Evolutionary conservation across 208 protist species (phyloP), one percentile per base, ranked within the genome.

Genomic region (Porcisia hertigi): DNA sequence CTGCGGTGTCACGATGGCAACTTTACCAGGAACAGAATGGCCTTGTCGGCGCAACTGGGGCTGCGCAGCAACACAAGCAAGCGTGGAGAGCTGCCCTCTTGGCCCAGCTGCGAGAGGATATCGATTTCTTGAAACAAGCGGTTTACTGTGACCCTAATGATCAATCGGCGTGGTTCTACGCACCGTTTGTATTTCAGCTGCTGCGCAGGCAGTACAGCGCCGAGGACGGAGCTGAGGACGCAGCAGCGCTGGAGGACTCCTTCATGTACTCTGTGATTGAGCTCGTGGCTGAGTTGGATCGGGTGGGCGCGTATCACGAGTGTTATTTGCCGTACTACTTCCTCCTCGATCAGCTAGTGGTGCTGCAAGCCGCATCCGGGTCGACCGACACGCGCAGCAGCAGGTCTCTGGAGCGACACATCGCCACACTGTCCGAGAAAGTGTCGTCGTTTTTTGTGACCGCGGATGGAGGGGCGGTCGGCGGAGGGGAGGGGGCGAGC

Each of bases 81-180:
- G 52, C 41, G 16, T 75, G 71, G 58, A 54, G n/a, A 45, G 34
- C 41, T 8, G 60, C 59, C 0, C 67, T 76, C 0, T 52, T 82
- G 41, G 36, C 6, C 16, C 82, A 87, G 47, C 39, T 97, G 62
- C 63, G 62, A 25, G 80, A 92, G 62, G 94, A 97, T 41, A 53
- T 93, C 3, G 63, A 73, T 5, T 85, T 94, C 53, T 63, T 94
- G 41, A 76, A 75, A 34, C 81, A 94, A 71, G 92, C 94, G 18
- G 86, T 97, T 30, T 97, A 95, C 83, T 96, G 91, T 76, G 92
- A 96, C 71, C 92, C 94, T 47, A 87, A 88, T 70, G 94, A 97
- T 69, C 94, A 97, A 75, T 90, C 92, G 12, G 92, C 90, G 30
- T 97, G 90, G 89, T 94, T 95, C 67, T 97, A 96, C 71, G 94